These are phyloP conservation scores for Arthrobotrys sphaeroides DNA, from an alignment of 2,329 filamentous ascomycete species.

Conservation along the genomic window DNA sequence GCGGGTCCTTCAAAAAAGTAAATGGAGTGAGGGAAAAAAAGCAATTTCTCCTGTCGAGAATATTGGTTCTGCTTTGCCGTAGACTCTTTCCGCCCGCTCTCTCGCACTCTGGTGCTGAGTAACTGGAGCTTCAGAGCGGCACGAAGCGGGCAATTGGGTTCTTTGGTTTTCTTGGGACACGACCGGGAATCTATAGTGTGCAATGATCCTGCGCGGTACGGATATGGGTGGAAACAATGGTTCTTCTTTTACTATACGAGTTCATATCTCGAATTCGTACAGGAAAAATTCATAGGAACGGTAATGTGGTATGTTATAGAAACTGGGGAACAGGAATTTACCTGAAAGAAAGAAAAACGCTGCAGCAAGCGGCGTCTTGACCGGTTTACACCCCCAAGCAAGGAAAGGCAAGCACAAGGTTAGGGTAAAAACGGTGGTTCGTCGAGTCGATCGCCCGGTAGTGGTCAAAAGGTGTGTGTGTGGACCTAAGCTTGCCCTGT, in stretches of 20 bases:
- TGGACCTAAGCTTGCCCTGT: slow-evolving; percentile 53
- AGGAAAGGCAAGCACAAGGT: slow-evolving; percentile 35
- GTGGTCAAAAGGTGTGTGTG: not conserved
- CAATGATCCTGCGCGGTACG: slow-evolving; percentile 8
- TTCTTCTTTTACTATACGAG: slow-evolving; percentile 18
- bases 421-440: slow-evolving; percentile 9
- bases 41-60: not conserved
- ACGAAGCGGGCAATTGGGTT: not conserved
- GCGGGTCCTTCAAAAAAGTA: not conserved
- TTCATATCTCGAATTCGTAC: slow-evolving; percentile 26
- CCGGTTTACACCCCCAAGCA: not conserved
- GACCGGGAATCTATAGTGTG: slow-evolving; percentile 2
- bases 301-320: slow-evolving; percentile 10
- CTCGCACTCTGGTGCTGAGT: too few species aligned
- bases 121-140: not conserved
- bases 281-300: too few species aligned
- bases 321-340: slow-evolving; percentile 16
- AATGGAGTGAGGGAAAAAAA: too few species aligned
- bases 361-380: slow-evolving; percentile 16
- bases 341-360: slow-evolving; percentile 32
- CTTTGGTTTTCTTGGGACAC: not conserved
- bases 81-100: too few species aligned
- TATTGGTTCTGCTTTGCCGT: too few species aligned
- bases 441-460: slow-evolving; percentile 35
- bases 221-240: slow-evolving; percentile 1